Percentiles rank a stretch among this genome's conserved stretches.
phyloP scores from a whole-genome alignment of 1,284 basidiomycete species.

The Malassezia nana region DNA sequence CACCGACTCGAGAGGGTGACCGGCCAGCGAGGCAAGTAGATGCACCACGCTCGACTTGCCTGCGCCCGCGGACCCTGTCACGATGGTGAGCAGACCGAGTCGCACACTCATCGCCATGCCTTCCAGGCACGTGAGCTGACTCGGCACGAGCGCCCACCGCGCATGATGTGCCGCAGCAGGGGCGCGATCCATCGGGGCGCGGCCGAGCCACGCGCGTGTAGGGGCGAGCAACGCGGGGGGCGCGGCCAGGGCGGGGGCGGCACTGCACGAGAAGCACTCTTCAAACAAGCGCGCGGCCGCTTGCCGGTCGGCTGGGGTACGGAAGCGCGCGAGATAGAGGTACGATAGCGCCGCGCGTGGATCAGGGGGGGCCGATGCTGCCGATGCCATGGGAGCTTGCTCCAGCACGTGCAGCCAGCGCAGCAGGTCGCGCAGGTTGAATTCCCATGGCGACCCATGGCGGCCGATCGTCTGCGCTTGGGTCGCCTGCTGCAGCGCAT shows the following conservation, averaged over 20 bases:
- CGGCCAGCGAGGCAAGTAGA: constrained; percentile 62
- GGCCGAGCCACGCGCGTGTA: constrained; percentile 62
- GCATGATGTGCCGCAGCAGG: constrained; percentile 2
- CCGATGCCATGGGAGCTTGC: constrained; percentile 52
- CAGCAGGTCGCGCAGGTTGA: constrained; percentile 90
- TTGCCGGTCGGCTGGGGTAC: constrained; percentile 60
- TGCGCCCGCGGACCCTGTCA: constrained; percentile 64
- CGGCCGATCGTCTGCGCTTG: constrained; percentile 64
- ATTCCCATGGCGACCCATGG: constrained; percentile 92
- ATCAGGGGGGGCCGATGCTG: constrained; percentile 51
- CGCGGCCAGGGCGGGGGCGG: constrained; percentile 1
- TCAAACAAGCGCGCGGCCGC: constrained; percentile 60
- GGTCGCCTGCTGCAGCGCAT: constrained; percentile 60
- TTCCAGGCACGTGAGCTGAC: constrained; percentile 63
- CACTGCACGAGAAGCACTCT: constrained; percentile 53
- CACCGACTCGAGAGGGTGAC: constrained; percentile 63
- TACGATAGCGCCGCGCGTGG: constrained; percentile 35
- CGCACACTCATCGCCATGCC: constrained; percentile 65
- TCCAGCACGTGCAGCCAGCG: constrained; percentile 62
- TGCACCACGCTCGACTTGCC: constrained; percentile 76
- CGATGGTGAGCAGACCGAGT: constrained; percentile 75
- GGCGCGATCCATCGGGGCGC: constrained; percentile 55
- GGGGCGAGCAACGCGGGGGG: constrained; percentile 42
- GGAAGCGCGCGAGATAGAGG: constrained; percentile 74
- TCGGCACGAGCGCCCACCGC: constrained; percentile 55